phyloP scores from a whole-genome alignment of 208 protist genomes.

The Borovskyia barvae region DNA sequence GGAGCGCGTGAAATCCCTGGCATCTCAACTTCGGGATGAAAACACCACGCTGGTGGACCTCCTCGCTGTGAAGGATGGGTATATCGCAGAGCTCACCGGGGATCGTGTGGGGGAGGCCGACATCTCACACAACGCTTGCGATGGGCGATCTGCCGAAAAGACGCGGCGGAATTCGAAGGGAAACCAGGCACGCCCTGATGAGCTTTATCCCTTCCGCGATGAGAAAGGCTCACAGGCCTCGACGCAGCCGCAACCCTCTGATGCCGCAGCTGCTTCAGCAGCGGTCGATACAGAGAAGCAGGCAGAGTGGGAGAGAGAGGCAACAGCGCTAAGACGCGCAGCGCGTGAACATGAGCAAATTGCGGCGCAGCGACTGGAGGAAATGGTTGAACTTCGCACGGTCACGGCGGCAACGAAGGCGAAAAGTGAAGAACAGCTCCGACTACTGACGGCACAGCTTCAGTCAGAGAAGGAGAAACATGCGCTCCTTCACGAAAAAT shows the following conservation, averaged over 20 bases:
- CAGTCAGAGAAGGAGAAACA: slow-evolving; percentile 1
- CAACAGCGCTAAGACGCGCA: background rate
- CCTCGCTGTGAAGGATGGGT: slow-evolving; percentile 14
- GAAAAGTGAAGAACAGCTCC: slow-evolving; percentile 9
- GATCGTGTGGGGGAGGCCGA: background rate
- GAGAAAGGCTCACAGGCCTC: no score
- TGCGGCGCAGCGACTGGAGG: background rate
- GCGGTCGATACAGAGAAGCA: background rate
- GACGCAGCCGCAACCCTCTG: no score
- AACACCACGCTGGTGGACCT: slow-evolving; percentile 23
- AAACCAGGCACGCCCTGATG: no score
- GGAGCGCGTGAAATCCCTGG: slow-evolving; percentile 8
- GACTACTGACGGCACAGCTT: slow-evolving; percentile 5
- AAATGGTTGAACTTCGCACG: slow-evolving; percentile 7
- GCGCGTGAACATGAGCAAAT: background rate
- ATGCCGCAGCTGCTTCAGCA: background rate
- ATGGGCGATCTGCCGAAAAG: no score
- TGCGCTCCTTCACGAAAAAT: slow-evolving; percentile 5
- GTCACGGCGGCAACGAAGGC: background rate
- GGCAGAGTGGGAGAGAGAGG: background rate
- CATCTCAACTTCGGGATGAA: slow-evolving; percentile 33
- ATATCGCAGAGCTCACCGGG: slow-evolving; percentile 12
- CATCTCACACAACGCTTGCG: background rate
- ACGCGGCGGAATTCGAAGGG: no score
- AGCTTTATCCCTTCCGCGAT: no score